Evolutionary conservation across 2,329 filamentous ascomycete genomes (phyloP).

Genomic region (Rhynchosporium graminicola): DNA sequence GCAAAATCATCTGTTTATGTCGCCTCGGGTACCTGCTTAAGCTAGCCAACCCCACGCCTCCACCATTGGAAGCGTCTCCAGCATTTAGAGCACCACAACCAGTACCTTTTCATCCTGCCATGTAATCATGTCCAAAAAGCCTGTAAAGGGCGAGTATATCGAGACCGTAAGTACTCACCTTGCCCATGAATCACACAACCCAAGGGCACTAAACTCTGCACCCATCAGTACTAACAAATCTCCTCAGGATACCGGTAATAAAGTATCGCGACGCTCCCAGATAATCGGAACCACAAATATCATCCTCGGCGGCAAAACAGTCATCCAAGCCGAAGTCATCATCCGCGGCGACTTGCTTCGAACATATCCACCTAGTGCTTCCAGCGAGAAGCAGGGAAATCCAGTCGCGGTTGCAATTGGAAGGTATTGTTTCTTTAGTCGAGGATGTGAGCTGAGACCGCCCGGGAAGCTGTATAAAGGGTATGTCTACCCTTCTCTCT

Average conservation of each 20-base stretch:
- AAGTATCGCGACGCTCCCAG: slow-evolving; percentile 88
- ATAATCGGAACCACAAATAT: slow-evolving; percentile 97
- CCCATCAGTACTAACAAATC: slow-evolving; percentile 17
- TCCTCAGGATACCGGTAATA: slow-evolving; percentile 89
- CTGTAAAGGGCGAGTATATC: slow-evolving; percentile 89
- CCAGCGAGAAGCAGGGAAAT: slow-evolving; percentile 36
- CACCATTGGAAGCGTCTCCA: neutral
- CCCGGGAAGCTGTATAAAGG: slow-evolving; percentile 82
- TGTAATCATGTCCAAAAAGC: slow-evolving; percentile 68
- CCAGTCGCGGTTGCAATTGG: slow-evolving; percentile 77
- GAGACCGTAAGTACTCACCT: slow-evolving; percentile 71
- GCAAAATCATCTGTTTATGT: too few species aligned
- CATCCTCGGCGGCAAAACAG: slow-evolving; percentile 92
- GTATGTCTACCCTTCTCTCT: slow-evolving; percentile 37
- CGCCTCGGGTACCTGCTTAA: too few species aligned
- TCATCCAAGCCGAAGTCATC: slow-evolving; percentile 93
- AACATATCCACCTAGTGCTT: slow-evolving; percentile 50
- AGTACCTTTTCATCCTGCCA: slow-evolving; percentile 7
- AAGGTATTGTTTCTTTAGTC: slow-evolving; percentile 85
- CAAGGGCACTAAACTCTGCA: neutral
- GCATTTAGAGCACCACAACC: neutral
- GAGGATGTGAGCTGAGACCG: slow-evolving; percentile 76
- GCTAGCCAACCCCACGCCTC: too few species aligned
- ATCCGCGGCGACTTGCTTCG: slow-evolving; percentile 85
- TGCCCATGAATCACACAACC: neutral